These are phyloP conservation scores for Neurospora sp. DNA, from an alignment of 495 filamentous ascomycete species.

Conservation along the genomic window DNA sequence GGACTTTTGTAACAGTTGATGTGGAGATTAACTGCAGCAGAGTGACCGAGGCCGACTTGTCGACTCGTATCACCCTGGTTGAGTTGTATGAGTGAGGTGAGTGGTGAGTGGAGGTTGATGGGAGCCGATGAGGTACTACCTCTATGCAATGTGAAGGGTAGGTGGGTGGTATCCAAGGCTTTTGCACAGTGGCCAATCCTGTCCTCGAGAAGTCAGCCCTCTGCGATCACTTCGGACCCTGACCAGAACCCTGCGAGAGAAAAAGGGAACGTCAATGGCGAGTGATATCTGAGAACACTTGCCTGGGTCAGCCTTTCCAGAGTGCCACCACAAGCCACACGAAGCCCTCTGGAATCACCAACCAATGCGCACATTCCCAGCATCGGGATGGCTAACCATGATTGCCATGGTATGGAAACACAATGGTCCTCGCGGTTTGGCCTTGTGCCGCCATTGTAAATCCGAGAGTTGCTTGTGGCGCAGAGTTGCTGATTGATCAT, in stretches of 20 bases:
- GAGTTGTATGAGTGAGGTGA: background rate
- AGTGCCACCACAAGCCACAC: background rate
- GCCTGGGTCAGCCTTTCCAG: background rate
- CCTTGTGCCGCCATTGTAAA: background rate
- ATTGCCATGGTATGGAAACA: background rate
- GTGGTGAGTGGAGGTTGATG: background rate
- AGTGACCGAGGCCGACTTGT: background rate
- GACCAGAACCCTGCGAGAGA: too few species aligned
- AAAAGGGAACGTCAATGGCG: too few species aligned
- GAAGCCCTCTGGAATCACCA: background rate
- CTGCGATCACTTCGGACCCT: background rate
- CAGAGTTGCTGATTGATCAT: background rate
- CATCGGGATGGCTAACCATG: background rate
- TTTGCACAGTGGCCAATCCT: background rate
- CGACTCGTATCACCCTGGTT: background rate
- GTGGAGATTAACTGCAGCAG: background rate
- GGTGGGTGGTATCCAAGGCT: background rate
- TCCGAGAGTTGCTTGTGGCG: background rate
- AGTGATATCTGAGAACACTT: background rate
- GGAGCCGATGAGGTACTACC: background rate
- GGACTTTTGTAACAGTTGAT: background rate
- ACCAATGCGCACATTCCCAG: background rate
- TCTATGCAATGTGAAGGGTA: background rate
- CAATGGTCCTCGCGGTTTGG: background rate
- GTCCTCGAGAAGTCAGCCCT: background rate